phyloP scores from a whole-genome alignment of 441 rosid genomes.

The Erodium texanum region DNA sequence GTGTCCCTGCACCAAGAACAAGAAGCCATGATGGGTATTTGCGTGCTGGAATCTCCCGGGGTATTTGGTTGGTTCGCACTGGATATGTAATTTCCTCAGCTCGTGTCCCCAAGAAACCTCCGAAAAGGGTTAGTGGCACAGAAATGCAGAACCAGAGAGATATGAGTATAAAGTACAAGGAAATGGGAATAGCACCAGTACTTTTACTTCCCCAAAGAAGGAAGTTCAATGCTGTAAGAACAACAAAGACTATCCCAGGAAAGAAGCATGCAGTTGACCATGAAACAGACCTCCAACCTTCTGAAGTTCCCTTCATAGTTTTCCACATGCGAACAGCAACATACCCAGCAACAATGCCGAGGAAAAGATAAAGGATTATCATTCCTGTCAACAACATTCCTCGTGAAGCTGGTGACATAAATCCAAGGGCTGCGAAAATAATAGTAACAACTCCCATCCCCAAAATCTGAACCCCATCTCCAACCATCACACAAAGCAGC shows the following conservation, averaged over 20 bases:
- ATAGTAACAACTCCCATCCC: conserved; percentile 89
- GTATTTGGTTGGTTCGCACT: conserved; percentile 89
- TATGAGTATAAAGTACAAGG: conserved; percentile 58
- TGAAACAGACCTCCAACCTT: conserved; percentile 72
- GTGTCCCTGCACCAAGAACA: conserved; percentile 95
- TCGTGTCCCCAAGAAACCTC: conserved; percentile 73
- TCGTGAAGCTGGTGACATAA: too few species aligned
- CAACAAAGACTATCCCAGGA: conserved; percentile 79
- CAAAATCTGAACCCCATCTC: conserved; percentile 78
- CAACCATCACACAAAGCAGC: conserved; percentile 85
- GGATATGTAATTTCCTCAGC: conserved; percentile 72
- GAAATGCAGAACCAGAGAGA: conserved; percentile 95
- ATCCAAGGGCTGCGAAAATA: conserved; percentile 74
- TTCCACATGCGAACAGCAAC: conserved; percentile 76
- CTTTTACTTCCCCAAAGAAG: conserved; percentile 84
- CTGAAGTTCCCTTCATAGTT: conserved; percentile 66
- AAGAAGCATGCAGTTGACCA: conserved; percentile 83
- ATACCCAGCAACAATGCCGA: conserved; percentile 76
- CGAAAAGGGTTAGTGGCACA: conserved; percentile 79
- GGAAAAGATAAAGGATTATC: conserved; percentile 73
- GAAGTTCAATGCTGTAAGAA: conserved; percentile 67
- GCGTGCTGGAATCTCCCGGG: conserved; percentile 83
- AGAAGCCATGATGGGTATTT: conserved; percentile 96
- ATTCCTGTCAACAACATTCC: conserved; percentile 92
- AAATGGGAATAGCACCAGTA: conserved; percentile 86